phyloP scores from a whole-genome alignment of 2,329 filamentous ascomycete genomes.

The Clonostachys sp. region DNA sequence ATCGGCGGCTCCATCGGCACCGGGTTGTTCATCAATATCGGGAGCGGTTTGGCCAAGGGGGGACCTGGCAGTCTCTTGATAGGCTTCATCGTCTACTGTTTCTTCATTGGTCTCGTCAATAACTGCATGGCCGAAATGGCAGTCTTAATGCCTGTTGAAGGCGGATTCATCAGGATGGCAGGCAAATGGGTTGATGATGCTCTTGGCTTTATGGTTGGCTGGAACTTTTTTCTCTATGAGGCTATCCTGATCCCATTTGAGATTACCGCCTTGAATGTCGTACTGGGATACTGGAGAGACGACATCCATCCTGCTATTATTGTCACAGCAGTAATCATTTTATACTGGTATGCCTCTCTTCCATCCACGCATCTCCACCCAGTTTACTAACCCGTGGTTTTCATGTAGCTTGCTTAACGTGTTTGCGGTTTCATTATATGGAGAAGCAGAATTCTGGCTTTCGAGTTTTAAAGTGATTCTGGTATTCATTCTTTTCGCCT shows the following conservation, averaged over 20 bases:
- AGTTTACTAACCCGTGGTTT: too few relatives aligned
- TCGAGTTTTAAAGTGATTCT: slow-evolving; percentile 46
- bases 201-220: slow-evolving; percentile 37
- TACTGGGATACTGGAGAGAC: slow-evolving; percentile 37
- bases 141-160: slow-evolving; percentile 39
- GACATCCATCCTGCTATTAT: not conserved
- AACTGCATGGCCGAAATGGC: slow-evolving; percentile 37
- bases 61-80: slow-evolving; percentile 25
- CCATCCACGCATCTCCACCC: too few relatives aligned
- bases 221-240: slow-evolving; percentile 32
- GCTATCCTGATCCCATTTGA: slow-evolving; percentile 40
- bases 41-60: slow-evolving; percentile 19
- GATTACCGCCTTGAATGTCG: slow-evolving; percentile 39
- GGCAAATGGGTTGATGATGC: slow-evolving; percentile 40
- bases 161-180: slow-evolving; percentile 38
- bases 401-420: slow-evolving; percentile 19
- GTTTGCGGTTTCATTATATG: slow-evolving; percentile 28
- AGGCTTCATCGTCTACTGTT: slow-evolving; percentile 14
- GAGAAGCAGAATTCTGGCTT: slow-evolving; percentile 34
- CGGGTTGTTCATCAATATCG: slow-evolving; percentile 18
- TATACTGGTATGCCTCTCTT: slow-evolving; percentile 19
- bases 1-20: slow-evolving; percentile 48
- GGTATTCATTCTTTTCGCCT: slow-evolving; percentile 51
- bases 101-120: slow-evolving; percentile 16
- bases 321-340: slow-evolving; percentile 1